Evolutionary conservation across 2,329 filamentous ascomycete genomes (phyloP).

Genomic region (Neoascochyta sp.): DNA sequence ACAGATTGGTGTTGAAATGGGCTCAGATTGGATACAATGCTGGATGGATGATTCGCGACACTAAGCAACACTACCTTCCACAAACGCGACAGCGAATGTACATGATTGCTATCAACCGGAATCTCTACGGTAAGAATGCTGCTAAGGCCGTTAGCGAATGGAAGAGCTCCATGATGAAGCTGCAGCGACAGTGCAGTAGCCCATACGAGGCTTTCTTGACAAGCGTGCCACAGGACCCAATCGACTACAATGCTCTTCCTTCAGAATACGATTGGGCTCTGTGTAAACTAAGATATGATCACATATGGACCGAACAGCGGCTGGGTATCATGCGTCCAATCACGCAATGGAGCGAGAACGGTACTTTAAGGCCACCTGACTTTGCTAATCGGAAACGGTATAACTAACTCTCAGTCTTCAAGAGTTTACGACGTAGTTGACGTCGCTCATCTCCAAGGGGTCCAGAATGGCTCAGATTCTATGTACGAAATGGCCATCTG

Average conservation of each 20-base stretch:
- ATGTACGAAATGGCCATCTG: conserved; percentile 52
- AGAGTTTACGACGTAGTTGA: conserved; percentile 66
- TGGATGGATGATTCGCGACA: conserved; percentile 54
- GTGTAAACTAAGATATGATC: conserved; percentile 59
- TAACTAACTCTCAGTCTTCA: conserved; percentile 49
- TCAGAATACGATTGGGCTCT: conserved; percentile 50
- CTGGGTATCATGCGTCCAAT: conserved; percentile 57
- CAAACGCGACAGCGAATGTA: conserved; percentile 56
- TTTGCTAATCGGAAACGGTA: conserved; percentile 54
- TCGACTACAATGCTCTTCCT: conserved; percentile 30
- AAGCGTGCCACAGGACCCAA: conserved; percentile 50
- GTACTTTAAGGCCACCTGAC: conserved; percentile 53
- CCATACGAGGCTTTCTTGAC: conserved; percentile 61
- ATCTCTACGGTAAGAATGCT: conserved; percentile 12
- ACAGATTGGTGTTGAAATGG: conserved; percentile 46
- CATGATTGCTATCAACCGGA: conserved; percentile 44
- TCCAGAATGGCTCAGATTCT: conserved; percentile 53
- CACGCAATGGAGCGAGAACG: conserved; percentile 58
- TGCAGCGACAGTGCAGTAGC: conserved; percentile 58
- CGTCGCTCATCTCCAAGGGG: conserved; percentile 54
- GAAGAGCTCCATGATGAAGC: conserved; percentile 43
- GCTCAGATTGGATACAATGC: conserved; percentile 55
- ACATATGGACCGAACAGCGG: conserved; percentile 48
- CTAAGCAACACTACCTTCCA: conserved; percentile 69
- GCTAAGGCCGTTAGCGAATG: conserved; percentile 36